phyloP scores from a whole-genome alignment of 495 filamentous ascomycete genomes.

The Penicillium cataractarum region DNA sequence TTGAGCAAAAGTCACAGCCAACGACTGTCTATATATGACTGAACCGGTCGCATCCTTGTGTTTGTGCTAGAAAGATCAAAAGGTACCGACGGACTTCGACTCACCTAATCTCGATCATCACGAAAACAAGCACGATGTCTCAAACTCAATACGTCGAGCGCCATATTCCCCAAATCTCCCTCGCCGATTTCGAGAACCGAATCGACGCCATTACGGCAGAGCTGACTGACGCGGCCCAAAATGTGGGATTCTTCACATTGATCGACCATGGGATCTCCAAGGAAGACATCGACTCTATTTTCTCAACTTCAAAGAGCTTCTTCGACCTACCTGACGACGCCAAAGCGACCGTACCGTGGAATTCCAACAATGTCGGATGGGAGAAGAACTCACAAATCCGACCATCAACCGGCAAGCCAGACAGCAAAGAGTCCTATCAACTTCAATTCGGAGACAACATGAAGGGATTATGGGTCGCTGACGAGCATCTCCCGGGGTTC shows the following conservation, averaged over 20 bases:
- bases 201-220: slow-evolving; percentile 57
- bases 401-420: slow-evolving; percentile 61
- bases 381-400: slow-evolving; percentile 63
- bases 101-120: neutral
- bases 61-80: neutral
- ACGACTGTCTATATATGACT: neutral
- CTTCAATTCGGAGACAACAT: slow-evolving; percentile 62
- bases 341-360: slow-evolving; percentile 60
- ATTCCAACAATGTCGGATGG: slow-evolving; percentile 63
- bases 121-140: slow-evolving; percentile 12
- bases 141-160: slow-evolving; percentile 51
- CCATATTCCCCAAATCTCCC: slow-evolving; percentile 60
- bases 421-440: slow-evolving; percentile 66
- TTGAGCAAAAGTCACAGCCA: neutral
- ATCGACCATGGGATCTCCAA: slow-evolving; percentile 58
- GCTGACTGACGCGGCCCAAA: slow-evolving; percentile 60
- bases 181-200: slow-evolving; percentile 56
- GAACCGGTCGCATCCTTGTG: neutral
- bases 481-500: slow-evolving; percentile 54
- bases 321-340: slow-evolving; percentile 56
- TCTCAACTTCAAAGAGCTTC: slow-evolving; percentile 53
- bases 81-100: neutral
- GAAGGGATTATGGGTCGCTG: slow-evolving; percentile 55
- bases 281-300: slow-evolving; percentile 56
- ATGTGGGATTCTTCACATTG: slow-evolving; percentile 65